These are phyloP conservation scores for Tylopilus rubrobrunneus DNA, from an alignment of 768 basidiomycete species.

Conservation along the genomic window DNA sequence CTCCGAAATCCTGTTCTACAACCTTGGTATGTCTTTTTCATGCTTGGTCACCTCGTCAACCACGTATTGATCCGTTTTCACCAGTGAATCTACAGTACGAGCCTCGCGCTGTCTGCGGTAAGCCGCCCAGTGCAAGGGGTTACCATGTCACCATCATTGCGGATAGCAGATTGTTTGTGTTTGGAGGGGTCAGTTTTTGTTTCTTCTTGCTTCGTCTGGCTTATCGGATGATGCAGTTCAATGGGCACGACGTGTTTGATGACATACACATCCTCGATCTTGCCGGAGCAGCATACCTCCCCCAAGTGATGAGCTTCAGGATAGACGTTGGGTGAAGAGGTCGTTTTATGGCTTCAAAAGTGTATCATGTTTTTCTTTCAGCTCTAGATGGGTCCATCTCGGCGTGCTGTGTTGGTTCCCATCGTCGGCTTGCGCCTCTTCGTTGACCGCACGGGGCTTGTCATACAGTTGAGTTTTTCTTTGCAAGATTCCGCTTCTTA, in stretches of 20 bases:
- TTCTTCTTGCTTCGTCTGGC: neutral
- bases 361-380: neutral
- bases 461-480: neutral
- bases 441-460: slow-evolving; percentile 12
- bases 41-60: neutral
- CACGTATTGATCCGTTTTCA: neutral
- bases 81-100: slow-evolving; percentile 86
- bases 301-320: slow-evolving; percentile 79
- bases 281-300: slow-evolving; percentile 82
- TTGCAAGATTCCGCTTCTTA: slow-evolving; percentile 12
- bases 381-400: neutral
- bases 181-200: slow-evolving; percentile 57
- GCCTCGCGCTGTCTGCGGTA: slow-evolving; percentile 60
- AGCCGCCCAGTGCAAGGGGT: slow-evolving; percentile 68
- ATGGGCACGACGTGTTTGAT: slow-evolving; percentile 78
- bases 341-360: neutral
- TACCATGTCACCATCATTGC: slow-evolving; percentile 82
- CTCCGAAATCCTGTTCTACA: slow-evolving; percentile 75
- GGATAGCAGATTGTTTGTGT: slow-evolving; percentile 80
- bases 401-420: slow-evolving; percentile 1
- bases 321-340: slow-evolving; percentile 40
- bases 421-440: slow-evolving; percentile 4
- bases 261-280: slow-evolving; percentile 85
- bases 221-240: slow-evolving; percentile 41
- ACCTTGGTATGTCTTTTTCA: slow-evolving; percentile 60